These are phyloP conservation scores for Carpinus viminea DNA, from an alignment of 306 rosid genomes.

Conservation along the genomic window DNA sequence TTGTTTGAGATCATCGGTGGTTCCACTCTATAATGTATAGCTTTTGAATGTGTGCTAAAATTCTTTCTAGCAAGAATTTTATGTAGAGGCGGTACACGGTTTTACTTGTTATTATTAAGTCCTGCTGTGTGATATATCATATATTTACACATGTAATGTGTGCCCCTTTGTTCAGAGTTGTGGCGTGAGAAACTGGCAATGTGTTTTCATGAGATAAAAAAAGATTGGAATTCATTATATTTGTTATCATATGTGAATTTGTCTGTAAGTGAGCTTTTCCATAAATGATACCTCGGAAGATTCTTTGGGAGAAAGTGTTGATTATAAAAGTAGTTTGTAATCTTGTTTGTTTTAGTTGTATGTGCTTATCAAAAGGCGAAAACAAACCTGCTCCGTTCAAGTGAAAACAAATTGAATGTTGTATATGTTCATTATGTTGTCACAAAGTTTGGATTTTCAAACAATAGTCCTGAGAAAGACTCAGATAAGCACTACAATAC, in stretches of 20 bases:
- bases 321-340: too few relatives aligned
- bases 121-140: not conserved
- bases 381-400: too few relatives aligned
- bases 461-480: too few relatives aligned
- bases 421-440: too few relatives aligned
- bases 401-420: too few relatives aligned
- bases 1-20: slow-evolving; percentile 35
- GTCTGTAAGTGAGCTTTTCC: not conserved
- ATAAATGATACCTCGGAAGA: not conserved
- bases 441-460: too few relatives aligned
- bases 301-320: too few relatives aligned
- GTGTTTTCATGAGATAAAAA: not conserved
- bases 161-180: not conserved
- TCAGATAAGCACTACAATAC: too few relatives aligned
- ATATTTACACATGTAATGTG: not conserved
- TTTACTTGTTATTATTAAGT: not conserved
- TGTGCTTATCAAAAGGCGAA: too few relatives aligned
- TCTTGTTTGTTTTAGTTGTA: too few relatives aligned
- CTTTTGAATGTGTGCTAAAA: not conserved
- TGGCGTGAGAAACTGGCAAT: not conserved
- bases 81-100: slow-evolving; percentile 13
- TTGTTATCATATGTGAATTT: not conserved
- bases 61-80: not conserved
- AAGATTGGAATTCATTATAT: not conserved
- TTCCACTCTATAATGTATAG: slow-evolving; percentile 28